Conservation (phyloP, 2,329 filamentous ascomycete genomes). For the Colletotrichum coccodes region DNA sequence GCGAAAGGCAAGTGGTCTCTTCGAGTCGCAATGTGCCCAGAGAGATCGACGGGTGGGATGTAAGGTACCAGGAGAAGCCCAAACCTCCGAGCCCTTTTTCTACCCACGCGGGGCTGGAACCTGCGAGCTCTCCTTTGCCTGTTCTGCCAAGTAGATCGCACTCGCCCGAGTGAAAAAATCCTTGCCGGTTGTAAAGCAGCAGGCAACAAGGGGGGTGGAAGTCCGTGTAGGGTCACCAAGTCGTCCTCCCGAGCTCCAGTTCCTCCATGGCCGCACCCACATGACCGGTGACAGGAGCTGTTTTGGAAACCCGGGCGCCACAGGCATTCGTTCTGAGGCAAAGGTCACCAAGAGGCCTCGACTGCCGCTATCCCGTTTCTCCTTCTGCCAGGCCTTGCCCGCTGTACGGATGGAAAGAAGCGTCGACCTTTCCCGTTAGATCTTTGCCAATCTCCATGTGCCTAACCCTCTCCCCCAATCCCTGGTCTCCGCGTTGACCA, state of each 20-base stretch:
- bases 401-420: not conserved
- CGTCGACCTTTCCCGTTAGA: not conserved
- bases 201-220: not conserved
- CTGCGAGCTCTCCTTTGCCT: not conserved
- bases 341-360: constrained; percentile 6
- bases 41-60: constrained; percentile 11
- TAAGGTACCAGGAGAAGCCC: not conserved
- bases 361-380: constrained; percentile 6
- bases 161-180: not conserved
- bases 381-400: constrained; percentile 1
- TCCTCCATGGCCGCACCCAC: constrained; percentile 12
- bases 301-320: constrained; percentile 24
- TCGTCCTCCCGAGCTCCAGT: constrained; percentile 6
- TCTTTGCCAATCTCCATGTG: not conserved
- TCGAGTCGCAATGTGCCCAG: not conserved
- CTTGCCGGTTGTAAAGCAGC: not conserved
- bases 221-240: constrained; percentile 17
- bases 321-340: not conserved
- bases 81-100: not conserved
- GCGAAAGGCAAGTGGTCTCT: not conserved
- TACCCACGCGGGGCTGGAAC: constrained; percentile 11
- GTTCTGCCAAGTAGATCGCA: not conserved
- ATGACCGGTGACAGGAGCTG: constrained; percentile 14
- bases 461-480: not conserved
- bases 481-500: not conserved